phyloP scores from a whole-genome alignment of 805 yeast species.

The Pichia heedii region DNA sequence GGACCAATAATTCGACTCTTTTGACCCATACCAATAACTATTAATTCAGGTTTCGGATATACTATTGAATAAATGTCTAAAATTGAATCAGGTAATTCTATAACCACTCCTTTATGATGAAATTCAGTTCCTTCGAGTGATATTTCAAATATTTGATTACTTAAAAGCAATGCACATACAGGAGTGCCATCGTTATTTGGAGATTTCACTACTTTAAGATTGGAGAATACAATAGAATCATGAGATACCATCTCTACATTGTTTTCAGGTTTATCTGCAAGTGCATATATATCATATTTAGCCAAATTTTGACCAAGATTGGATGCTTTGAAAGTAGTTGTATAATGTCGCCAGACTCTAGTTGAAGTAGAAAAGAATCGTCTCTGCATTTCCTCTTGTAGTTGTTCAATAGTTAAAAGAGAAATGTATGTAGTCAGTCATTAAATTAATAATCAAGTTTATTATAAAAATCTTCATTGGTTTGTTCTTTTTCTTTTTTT shows the following conservation, averaged over 20 bases:
- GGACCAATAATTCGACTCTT: slow-evolving; percentile 55
- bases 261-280: slow-evolving; percentile 36
- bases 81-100: slow-evolving; percentile 32
- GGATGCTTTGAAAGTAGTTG: slow-evolving; percentile 25
- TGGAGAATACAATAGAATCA: slow-evolving; percentile 53
- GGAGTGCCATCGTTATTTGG: slow-evolving; percentile 30
- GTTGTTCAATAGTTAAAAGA: too few relatives aligned
- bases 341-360: slow-evolving; percentile 12
- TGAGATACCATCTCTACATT: slow-evolving; percentile 41
- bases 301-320: slow-evolving; percentile 31
- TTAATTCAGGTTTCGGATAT: slow-evolving; percentile 70
- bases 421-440: background rate
- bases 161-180: slow-evolving; percentile 41
- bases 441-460: background rate
- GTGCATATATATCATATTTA: slow-evolving; percentile 37
- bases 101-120: slow-evolving; percentile 29
- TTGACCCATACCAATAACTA: slow-evolving; percentile 64
- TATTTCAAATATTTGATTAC: slow-evolving; percentile 55
- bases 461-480: too few relatives aligned
- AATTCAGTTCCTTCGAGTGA: slow-evolving; percentile 29
- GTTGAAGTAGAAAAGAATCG: slow-evolving; percentile 9
- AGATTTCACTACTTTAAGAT: slow-evolving; percentile 39
- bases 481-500: too few relatives aligned
- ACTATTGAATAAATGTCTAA: slow-evolving; percentile 44
- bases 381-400: background rate